phyloP scores from a whole-genome alignment of 2,329 filamentous ascomycete genomes.

The Aspergillus niger region DNA sequence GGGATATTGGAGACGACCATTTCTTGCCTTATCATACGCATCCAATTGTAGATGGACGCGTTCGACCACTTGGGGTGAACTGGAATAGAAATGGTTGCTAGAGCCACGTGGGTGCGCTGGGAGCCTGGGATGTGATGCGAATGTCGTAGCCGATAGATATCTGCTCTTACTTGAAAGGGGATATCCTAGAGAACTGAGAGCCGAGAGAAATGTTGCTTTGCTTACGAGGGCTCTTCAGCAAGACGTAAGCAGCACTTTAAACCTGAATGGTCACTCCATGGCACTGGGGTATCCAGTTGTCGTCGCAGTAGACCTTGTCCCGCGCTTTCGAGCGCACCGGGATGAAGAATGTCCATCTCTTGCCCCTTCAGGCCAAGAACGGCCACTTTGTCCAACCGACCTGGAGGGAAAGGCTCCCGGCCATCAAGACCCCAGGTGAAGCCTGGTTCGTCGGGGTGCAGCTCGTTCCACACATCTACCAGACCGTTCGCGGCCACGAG shows the following conservation, averaged over 20 bases:
- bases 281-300: background rate
- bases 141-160: background rate
- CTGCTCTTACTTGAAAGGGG: background rate
- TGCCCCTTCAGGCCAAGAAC: constrained; percentile 28
- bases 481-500: constrained; percentile 37
- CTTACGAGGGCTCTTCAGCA: background rate
- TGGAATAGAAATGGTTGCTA: background rate
- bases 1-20: no score
- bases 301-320: background rate
- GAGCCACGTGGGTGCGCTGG: background rate
- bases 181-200: background rate
- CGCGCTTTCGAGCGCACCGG: constrained; percentile 9
- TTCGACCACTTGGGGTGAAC: background rate
- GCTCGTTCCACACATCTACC: constrained; percentile 38
- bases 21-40: background rate
- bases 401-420: constrained; percentile 33
- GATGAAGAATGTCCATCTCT: constrained; percentile 25
- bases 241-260: background rate
- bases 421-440: constrained; percentile 45
- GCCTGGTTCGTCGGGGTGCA: constrained; percentile 33
- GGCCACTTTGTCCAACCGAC: constrained; percentile 43
- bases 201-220: background rate
- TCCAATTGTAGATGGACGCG: background rate
- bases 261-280: background rate
- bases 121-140: background rate